Conservation (phyloP, 768 basidiomycete genomes). For the Tricholoma furcatifolium region DNA sequence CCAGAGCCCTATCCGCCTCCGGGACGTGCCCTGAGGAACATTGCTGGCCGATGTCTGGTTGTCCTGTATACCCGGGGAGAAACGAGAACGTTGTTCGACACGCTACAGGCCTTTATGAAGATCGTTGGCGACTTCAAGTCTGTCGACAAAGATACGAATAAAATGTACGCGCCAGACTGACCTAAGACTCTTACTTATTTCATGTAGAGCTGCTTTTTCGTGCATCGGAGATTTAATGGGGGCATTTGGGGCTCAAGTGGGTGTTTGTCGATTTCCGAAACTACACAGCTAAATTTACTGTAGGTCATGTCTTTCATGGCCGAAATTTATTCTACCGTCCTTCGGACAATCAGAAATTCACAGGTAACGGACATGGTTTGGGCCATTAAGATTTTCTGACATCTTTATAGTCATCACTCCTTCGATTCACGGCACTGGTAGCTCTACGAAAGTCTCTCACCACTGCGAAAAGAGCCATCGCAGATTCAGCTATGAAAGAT, state of each 20-base stretch:
- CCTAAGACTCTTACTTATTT: slow-evolving; percentile 9
- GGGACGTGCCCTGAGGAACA: slow-evolving; percentile 81
- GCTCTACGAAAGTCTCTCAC: slow-evolving; percentile 78
- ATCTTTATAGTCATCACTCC: slow-evolving; percentile 61
- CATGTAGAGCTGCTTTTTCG: slow-evolving; percentile 73
- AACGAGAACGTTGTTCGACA: slow-evolving; percentile 83
- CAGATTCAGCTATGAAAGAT: slow-evolving; percentile 77
- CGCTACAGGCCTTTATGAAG: slow-evolving; percentile 74
- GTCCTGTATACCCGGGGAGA: slow-evolving; percentile 78
- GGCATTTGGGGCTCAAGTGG: slow-evolving; percentile 78
- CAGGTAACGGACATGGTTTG: slow-evolving; percentile 38
- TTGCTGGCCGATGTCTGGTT: slow-evolving; percentile 76
- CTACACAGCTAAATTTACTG: background rate
- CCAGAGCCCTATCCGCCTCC: slow-evolving; percentile 73
- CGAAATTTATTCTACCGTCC: slow-evolving; percentile 66
- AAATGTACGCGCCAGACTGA: slow-evolving; percentile 51
- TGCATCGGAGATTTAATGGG: slow-evolving; percentile 90
- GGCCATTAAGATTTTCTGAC: slow-evolving; percentile 1
- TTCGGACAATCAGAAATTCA: slow-evolving; percentile 73
- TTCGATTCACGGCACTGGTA: slow-evolving; percentile 78
- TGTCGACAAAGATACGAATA: slow-evolving; percentile 56
- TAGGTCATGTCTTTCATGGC: slow-evolving; percentile 96
- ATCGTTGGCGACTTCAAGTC: slow-evolving; percentile 72
- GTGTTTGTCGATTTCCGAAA: slow-evolving; percentile 19
- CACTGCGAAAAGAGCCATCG: slow-evolving; percentile 80